Percentiles rank a stretch among this genome's conserved stretches.
phyloP scores from a whole-genome alignment of 2,329 filamentous ascomycete genomes.

The Simplicillium sp. region DNA sequence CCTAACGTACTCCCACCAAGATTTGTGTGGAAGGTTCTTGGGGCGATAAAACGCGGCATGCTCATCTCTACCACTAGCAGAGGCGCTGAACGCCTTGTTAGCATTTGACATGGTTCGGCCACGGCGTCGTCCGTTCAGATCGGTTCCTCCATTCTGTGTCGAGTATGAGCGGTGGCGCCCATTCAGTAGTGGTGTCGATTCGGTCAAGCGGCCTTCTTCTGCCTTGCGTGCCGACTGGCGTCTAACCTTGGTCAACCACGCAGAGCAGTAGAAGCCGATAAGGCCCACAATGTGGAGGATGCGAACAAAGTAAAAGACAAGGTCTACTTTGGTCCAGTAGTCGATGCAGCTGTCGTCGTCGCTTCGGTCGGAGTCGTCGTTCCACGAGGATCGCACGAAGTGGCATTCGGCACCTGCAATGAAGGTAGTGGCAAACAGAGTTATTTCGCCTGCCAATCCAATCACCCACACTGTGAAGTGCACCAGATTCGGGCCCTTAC shows the following conservation, averaged over 20 bases:
- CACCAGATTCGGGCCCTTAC: constrained; percentile 67
- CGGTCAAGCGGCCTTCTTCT: constrained; percentile 36
- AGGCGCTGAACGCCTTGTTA: constrained; percentile 15
- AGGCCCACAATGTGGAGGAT: constrained; percentile 56
- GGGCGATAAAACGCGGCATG: constrained; percentile 82
- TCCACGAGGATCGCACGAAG: constrained; percentile 34
- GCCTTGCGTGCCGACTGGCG: constrained; percentile 23
- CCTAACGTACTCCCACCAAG: constrained; percentile 92
- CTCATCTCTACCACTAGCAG: constrained; percentile 40
- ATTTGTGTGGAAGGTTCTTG: constrained; percentile 73
- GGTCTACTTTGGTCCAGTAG: constrained; percentile 42
- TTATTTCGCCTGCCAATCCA: constrained; percentile 61
- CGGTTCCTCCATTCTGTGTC: constrained; percentile 16
- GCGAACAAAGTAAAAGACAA: constrained; percentile 58
- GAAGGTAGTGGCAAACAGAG: constrained; percentile 61
- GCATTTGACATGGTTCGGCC: constrained; percentile 28
- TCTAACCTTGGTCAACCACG: constrained; percentile 29
- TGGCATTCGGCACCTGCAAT: constrained; percentile 60
- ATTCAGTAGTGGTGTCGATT: constrained; percentile 55
- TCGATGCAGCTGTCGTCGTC: constrained; percentile 19
- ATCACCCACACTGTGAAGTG: constrained; percentile 75
- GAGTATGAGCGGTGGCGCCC: constrained; percentile 26
- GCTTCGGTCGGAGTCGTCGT: constrained; percentile 10
- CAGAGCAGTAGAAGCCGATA: constrained; percentile 35
- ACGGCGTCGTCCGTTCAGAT: constrained; percentile 14